Percentiles rank a stretch among this genome's conserved stretches.
Conservation (phyloP, 495 filamentous ascomycete species). For the Xylaria scruposa region DNA sequence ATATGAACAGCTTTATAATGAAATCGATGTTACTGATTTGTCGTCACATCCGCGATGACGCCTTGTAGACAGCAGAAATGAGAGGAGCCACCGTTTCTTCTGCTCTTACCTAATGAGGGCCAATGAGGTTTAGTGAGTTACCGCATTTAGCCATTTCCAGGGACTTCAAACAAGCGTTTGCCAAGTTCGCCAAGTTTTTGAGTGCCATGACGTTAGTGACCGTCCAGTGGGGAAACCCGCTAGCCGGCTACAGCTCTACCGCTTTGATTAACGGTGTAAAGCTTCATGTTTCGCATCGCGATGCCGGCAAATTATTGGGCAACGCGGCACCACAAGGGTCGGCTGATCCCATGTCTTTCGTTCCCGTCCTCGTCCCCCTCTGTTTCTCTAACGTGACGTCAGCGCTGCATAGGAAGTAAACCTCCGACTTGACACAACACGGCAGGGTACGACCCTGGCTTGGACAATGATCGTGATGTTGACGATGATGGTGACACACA, state of each 20-base stretch:
- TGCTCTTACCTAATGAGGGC: neutral
- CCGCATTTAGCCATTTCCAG: constrained; percentile 3
- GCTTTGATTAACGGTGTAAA: neutral
- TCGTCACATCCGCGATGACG: neutral
- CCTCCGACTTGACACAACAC: too few species aligned
- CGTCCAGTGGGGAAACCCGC: neutral
- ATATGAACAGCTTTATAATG: too few species aligned
- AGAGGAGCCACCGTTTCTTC: too few species aligned
- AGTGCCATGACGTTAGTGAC: constrained; percentile 13
- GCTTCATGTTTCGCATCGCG: neutral
- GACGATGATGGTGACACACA: neutral
- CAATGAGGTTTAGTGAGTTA: neutral
- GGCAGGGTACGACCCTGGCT: neutral
- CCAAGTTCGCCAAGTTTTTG: constrained; percentile 21
- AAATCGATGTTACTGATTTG: neutral
- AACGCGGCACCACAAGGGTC: neutral
- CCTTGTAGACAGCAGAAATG: too few species aligned
- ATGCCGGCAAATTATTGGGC: constrained; percentile 7
- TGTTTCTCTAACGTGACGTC: constrained; percentile 10
- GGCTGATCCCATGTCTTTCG: neutral
- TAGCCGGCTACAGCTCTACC: neutral
- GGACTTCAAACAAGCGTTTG: neutral
- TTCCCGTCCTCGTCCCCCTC: neutral
- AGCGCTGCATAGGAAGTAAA: neutral
- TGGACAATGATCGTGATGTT: neutral